Evolutionary conservation across 495 filamentous ascomycete genomes (phyloP), one percentile per base, ranked within the genome.

Genomic region (Hypomontagnella submonticulosa): DNA sequence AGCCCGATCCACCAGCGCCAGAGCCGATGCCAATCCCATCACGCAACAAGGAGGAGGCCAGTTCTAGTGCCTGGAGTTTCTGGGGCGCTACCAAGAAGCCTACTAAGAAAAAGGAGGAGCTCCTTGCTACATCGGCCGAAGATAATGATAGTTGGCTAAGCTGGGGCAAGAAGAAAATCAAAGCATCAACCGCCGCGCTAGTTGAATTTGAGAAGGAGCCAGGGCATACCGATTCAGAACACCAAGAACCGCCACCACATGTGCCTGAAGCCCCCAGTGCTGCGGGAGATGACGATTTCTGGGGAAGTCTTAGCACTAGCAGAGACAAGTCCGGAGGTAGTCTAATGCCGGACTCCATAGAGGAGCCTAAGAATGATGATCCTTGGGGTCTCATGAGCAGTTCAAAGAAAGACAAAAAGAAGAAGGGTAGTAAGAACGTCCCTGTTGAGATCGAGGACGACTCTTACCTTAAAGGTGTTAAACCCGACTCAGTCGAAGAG

Each of bases 351-450:
- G 81, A 81, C 57, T 68, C 71, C 5, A 78, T 80, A 48, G 80
- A 83, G 55, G 79, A 83, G 53, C 80, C 78, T 13, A 77, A 74
- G 34, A 60, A 68, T 4, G 76, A 80, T 18, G 78, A 82, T 53
- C 63, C 67, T n/a, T 80, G 77, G 79, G 77, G 69, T 42, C 23
- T 64, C 12, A 34, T 63, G 2, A 52, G 70, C 27, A 71, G 69
- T 19, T 74, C 76, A 9, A 76, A 75, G 43, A 80, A 78, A 55
- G 70, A 75, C 27, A 75, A 74, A 42, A 81, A 80, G 65, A 77
- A 77, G 63, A 81, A 81, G 52, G 63, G 61, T 37, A 70, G 60
- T 44, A 78, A 77, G 63, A 79, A 77, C 20, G 46, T 68, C n/a
- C 74, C 76, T 0, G 60, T 82, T 15, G 79, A 80, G 57, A 66